phyloP scores from a whole-genome alignment of 2,329 filamentous ascomycete species.

The Penicillium sp. region DNA sequence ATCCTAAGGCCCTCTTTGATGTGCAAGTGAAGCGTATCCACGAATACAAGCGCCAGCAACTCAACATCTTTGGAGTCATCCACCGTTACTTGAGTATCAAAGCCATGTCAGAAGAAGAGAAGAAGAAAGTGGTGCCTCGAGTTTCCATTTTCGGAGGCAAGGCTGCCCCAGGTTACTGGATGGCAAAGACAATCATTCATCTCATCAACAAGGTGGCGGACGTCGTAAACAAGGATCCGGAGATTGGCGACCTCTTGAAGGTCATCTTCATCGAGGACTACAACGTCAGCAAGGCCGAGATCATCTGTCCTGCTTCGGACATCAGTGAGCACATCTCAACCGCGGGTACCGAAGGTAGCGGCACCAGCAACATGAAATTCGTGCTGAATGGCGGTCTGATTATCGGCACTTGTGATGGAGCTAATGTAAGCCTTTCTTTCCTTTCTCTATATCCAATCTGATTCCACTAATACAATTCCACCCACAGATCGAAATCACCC shows the following conservation, averaged over 20 bases:
- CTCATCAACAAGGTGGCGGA: constrained; percentile 87
- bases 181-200: constrained; percentile 99
- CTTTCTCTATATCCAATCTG: background rate
- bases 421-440: constrained; percentile 68
- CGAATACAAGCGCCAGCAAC: constrained; percentile 98
- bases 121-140: constrained; percentile 80
- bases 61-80: constrained; percentile 98
- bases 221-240: constrained; percentile 87
- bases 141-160: constrained; percentile 98
- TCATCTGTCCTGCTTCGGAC: constrained; percentile 90
- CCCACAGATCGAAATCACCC: constrained; percentile 85
- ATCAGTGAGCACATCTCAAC: constrained; percentile 99
- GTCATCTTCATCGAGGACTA: constrained; percentile 98
- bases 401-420: constrained; percentile 96
- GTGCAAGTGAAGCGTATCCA: constrained; percentile 99
- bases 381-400: constrained; percentile 95
- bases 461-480: constrained; percentile 1
- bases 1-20: constrained; percentile 86
- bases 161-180: constrained; percentile 98
- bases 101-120: constrained; percentile 75
- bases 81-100: constrained; percentile 91
- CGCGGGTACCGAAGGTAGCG: constrained; percentile 83
- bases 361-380: constrained; percentile 99
- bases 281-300: constrained; percentile 98
- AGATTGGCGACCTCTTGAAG: constrained; percentile 91